These are phyloP conservation scores for Chlamydomonas applanata DNA, from an alignment of 139 green algal species.

Conservation along the genomic window DNA sequence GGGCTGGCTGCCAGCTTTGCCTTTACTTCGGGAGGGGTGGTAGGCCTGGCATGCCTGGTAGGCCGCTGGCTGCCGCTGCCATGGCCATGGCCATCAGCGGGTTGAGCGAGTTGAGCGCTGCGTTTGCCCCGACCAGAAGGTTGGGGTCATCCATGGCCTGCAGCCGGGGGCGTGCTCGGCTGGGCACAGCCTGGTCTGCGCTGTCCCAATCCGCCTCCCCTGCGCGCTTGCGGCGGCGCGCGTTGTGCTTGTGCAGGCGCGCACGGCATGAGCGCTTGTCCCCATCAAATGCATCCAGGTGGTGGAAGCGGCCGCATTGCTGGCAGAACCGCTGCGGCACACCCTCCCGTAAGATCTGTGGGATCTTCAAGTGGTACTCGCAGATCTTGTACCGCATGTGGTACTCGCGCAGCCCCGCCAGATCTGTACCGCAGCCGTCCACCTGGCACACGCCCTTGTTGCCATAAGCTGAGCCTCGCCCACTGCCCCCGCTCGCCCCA, in stretches of 20 bases:
- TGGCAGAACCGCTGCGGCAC: not conserved
- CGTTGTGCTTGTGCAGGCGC: constrained; percentile 72
- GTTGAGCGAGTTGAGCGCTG: too few relatives aligned
- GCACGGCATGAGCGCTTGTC: constrained; percentile 73
- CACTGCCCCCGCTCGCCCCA: too few relatives aligned
- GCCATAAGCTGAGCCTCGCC: too few relatives aligned
- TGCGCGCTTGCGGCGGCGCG: constrained; percentile 38
- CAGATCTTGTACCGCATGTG: constrained; percentile 82
- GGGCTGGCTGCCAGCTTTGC: too few relatives aligned
- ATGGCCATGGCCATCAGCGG: too few relatives aligned
- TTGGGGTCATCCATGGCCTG: too few relatives aligned
- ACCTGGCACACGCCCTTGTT: constrained; percentile 63
- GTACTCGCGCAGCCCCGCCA: constrained; percentile 68
- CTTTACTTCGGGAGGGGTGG: too few relatives aligned
- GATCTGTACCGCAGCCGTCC: constrained; percentile 61
- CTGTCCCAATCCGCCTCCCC: not conserved
- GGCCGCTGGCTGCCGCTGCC: too few relatives aligned
- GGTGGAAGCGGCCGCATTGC: constrained; percentile 83
- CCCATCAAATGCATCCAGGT: constrained; percentile 77
- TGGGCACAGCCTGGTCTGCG: too few relatives aligned
- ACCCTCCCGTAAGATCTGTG: not conserved
- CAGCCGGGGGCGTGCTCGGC: too few relatives aligned
- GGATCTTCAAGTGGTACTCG: constrained; percentile 62
- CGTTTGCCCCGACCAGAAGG: too few relatives aligned
- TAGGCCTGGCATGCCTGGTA: too few relatives aligned